Conservation (phyloP, 129 eudicot genomes). For the Flaveria linearis region DNA sequence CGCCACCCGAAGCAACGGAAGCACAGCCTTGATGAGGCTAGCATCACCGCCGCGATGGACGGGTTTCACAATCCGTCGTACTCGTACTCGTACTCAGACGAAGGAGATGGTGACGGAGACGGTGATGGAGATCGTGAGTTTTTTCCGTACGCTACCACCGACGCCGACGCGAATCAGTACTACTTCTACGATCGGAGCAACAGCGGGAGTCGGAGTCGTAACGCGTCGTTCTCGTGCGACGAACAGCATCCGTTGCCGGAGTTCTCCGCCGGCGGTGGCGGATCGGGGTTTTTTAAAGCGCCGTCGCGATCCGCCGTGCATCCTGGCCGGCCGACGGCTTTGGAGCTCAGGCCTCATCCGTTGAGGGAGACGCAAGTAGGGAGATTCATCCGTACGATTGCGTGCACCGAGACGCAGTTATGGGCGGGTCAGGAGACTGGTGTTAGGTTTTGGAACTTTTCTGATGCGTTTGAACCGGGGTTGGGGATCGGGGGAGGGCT, state of each 20-base stretch:
- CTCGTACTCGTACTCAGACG: constrained; percentile 32
- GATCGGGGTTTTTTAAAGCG: constrained; percentile 62
- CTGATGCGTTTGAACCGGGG: constrained; percentile 75
- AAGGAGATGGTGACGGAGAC: constrained; percentile 25
- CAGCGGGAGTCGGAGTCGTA: neutral
- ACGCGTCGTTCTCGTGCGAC: neutral
- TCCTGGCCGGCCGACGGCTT: constrained; percentile 74
- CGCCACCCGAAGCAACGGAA: constrained; percentile 53
- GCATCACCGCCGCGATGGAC: constrained; percentile 31
- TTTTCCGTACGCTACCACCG: constrained; percentile 48
- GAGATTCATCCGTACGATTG: constrained; percentile 69
- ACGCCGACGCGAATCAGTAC: constrained; percentile 1
- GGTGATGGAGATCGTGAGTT: constrained; percentile 37
- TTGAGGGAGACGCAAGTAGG: constrained; percentile 95
- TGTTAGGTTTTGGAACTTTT: constrained; percentile 82
- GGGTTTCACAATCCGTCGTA: constrained; percentile 19
- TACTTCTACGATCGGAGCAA: neutral
- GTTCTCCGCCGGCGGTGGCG: constrained; percentile 63
- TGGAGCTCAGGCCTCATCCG: constrained; percentile 95
- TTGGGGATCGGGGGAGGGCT: constrained; percentile 61
- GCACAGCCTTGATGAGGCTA: constrained; percentile 81
- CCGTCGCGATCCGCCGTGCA: constrained; percentile 83
- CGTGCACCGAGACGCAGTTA: constrained; percentile 78
- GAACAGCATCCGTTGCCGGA: constrained; percentile 60
- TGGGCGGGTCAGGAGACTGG: constrained; percentile 98